phyloP scores from a whole-genome alignment of 306 rosid species.

The Albizia julibrissin region DNA sequence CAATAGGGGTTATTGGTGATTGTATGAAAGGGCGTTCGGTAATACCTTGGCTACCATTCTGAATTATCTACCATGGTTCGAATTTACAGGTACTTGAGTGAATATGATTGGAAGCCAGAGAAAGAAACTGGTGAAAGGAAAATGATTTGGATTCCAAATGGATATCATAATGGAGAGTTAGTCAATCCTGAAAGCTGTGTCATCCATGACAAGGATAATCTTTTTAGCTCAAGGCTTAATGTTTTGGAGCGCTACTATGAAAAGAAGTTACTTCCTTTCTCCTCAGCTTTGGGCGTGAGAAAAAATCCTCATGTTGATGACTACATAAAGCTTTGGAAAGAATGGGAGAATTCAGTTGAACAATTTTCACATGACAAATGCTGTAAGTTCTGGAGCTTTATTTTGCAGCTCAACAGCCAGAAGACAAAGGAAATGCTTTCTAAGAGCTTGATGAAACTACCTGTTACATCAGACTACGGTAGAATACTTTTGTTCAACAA shows the following conservation, averaged over 20 bases:
- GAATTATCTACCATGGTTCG: conserved; percentile 40
- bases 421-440: conserved; percentile 36
- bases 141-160: conserved; percentile 61
- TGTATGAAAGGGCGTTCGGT: conserved; percentile 43
- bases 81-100: conserved; percentile 50
- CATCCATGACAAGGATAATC: conserved; percentile 51
- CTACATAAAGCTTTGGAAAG: conserved; percentile 63
- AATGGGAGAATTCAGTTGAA: conserved; percentile 58
- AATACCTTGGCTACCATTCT: conserved; percentile 43
- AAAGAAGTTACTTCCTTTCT: conserved; percentile 38
- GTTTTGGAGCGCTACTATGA: conserved; percentile 48
- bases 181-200: conserved; percentile 53
- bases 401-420: conserved; percentile 40
- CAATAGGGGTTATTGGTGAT: conserved; percentile 54
- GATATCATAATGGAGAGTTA: conserved; percentile 44
- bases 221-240: conserved; percentile 51
- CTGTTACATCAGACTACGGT: conserved; percentile 40
- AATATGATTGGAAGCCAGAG: conserved; percentile 49
- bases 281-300: conserved; percentile 42
- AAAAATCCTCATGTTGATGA: conserved; percentile 51
- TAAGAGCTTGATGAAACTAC: conserved; percentile 53
- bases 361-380: conserved; percentile 50
- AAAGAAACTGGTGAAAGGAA: conserved; percentile 33
- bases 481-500: conserved; percentile 49
- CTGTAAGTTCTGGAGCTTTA: conserved; percentile 62